Percentiles rank a stretch among this genome's conserved stretches.
Evolutionary conservation across 306 rosid genomes (phyloP).

Genomic region (Cucurbita pepo): DNA sequence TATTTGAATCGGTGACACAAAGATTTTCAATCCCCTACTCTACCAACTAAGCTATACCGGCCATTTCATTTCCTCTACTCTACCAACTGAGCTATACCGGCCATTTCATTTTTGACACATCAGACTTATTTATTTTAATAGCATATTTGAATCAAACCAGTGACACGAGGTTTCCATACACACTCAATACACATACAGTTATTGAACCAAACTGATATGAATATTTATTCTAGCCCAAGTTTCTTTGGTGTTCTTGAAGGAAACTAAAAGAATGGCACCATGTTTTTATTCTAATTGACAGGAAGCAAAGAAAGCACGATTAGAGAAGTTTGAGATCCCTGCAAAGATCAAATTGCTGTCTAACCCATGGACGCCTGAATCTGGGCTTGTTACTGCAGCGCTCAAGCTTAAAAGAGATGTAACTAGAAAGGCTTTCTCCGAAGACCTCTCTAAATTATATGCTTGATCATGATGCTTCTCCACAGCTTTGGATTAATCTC

Average conservation of each 20-base stretch:
- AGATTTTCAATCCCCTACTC: no score
- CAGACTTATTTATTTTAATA: no score
- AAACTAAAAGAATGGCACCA: neutral
- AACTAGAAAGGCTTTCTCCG: constrained; percentile 49
- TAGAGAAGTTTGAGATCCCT: constrained; percentile 82
- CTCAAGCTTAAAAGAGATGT: constrained; percentile 88
- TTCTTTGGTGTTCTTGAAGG: neutral
- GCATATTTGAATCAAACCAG: no score
- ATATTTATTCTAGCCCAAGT: neutral
- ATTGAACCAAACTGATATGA: neutral
- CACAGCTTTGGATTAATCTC: neutral
- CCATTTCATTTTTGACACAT: no score
- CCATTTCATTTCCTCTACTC: no score
- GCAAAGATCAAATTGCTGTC: constrained; percentile 56
- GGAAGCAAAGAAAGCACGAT: constrained; percentile 72
- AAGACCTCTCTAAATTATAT: constrained; percentile 51
- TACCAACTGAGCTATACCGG: no score
- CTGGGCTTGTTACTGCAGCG: constrained; percentile 88
- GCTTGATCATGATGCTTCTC: constrained; percentile 8
- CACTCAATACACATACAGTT: neutral
- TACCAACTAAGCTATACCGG: no score
- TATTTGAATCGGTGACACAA: no score
- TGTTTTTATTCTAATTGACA: constrained; percentile 11
- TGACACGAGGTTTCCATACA: neutral
- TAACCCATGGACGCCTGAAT: constrained; percentile 74